Conservation (phyloP, 1,139 yeast genomes). For the Saccharomycopsis hybrid region DNA sequence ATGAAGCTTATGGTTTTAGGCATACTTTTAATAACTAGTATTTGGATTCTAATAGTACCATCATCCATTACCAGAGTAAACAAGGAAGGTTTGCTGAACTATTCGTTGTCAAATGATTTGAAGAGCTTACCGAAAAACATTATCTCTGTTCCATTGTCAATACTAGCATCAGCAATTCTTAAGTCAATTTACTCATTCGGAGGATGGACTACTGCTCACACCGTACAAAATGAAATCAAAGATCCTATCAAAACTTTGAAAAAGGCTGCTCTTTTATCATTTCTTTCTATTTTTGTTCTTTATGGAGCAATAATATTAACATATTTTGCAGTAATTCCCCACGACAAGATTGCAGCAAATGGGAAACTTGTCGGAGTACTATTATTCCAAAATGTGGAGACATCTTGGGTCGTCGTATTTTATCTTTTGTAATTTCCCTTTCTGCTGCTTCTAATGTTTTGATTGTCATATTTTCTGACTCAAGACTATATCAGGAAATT, state of each 20-base stretch:
- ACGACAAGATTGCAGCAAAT: constrained; percentile 39
- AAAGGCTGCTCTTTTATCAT: constrained; percentile 50
- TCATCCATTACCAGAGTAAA: constrained; percentile 28
- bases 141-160: constrained; percentile 14
- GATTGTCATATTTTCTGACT: constrained; percentile 52
- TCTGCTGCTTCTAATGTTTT: constrained; percentile 58
- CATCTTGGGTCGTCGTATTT: constrained; percentile 40
- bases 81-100: constrained; percentile 25
- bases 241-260: constrained; percentile 49
- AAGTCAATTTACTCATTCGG: constrained; percentile 50
- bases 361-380: constrained; percentile 52
- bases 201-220: constrained; percentile 59
- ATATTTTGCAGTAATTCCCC: constrained; percentile 49
- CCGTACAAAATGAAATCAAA: constrained; percentile 50
- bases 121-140: neutral
- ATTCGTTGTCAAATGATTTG: constrained; percentile 26
- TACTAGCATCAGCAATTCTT: constrained; percentile 39
- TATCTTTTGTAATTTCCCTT: constrained; percentile 48
- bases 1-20: constrained; percentile 42
- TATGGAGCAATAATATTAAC: constrained; percentile 47
- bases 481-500: constrained; percentile 54
- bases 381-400: constrained; percentile 50
- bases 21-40: constrained; percentile 42
- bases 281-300: constrained; percentile 39
- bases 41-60: constrained; percentile 46